Base-by-base conservation (phyloP, 2,329 filamentous ascomycete genomes). In the Pezicula neosporulosa region DNA sequence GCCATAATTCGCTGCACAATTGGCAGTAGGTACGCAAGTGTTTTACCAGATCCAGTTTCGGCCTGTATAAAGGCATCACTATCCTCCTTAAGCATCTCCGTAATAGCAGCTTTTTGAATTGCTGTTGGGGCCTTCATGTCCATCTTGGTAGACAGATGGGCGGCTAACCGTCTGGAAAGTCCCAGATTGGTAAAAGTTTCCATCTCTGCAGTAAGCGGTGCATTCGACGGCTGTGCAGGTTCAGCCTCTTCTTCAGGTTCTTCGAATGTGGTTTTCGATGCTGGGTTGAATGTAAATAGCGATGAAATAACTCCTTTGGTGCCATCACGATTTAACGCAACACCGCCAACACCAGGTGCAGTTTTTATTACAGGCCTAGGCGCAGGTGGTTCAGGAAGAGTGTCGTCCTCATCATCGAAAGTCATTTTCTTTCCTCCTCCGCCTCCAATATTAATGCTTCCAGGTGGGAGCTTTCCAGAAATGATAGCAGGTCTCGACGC, bases 31-130 rank as follows among this genome's bases (percentile, higher is more conserved):
- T 99, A 99, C n/a, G 94, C 90, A 54, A 99, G 73, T 0, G 94
- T 99, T 73, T 99, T 99, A 72, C 94, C 94, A 0, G 94, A 99
- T 60, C 94, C 94, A 0, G 94, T 99, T 72, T 99, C 88, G 3
- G 94, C 95, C 68, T 97, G 94, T 33, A 99, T 87, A 63, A 99
- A 99, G 2, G 92, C 92, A 73, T 99, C 94, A 43, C 82, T 85
- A 61, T 96, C 88, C 48, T 87, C 86, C 39, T 85, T 85, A 42
- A 96, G 71, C 55, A 99, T 73, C 61, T 94, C 86, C 39, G 88
- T 80, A 37, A 99, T 86, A 1, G 93, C 87, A 55, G 89, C 90
- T 62, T 92, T 92, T 71, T 99, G 94, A 66, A 99, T 97, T 0
- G 90, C 90, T 0, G 94, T 99, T 6, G 94, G 94, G 0, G 90